Evolutionary conservation across 2,329 filamentous ascomycete species (phyloP).

Genomic region (Talaromyces amestolkiae): DNA sequence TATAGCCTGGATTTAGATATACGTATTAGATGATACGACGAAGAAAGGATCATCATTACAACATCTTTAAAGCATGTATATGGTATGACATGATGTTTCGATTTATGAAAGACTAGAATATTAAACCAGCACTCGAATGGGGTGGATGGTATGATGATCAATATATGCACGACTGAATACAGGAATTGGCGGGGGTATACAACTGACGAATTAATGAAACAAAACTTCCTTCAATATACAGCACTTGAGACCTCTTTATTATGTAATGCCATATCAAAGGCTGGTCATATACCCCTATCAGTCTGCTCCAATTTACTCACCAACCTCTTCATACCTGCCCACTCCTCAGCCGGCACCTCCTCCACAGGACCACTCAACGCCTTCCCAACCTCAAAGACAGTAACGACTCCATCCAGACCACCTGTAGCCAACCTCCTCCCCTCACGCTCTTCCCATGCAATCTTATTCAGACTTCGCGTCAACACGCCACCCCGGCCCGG

Average conservation of each 20-base stretch:
- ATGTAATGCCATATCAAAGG: background rate
- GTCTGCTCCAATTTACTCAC: slow-evolving; percentile 68
- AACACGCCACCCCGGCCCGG: slow-evolving; percentile 62
- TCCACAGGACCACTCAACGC: slow-evolving; percentile 79
- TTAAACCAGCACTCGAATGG: background rate
- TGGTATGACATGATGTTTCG: background rate
- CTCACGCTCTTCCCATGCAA: slow-evolving; percentile 89
- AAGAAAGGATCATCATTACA: background rate
- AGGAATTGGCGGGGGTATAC: slow-evolving; percentile 13
- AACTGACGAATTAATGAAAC: slow-evolving; percentile 11
- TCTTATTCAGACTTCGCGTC: slow-evolving; percentile 85
- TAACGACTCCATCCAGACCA: slow-evolving; percentile 85
- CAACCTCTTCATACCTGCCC: slow-evolving; percentile 88
- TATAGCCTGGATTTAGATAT: slow-evolving; percentile 18
- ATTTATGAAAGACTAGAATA: background rate
- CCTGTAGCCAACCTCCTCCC: slow-evolving; percentile 85
- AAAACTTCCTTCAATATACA: slow-evolving; percentile 1
- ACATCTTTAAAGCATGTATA: background rate
- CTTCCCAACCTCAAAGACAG: slow-evolving; percentile 81
- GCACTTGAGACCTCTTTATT: background rate
- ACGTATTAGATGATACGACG: slow-evolving; percentile 5
- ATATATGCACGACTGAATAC: slow-evolving; percentile 6
- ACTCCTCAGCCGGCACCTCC: slow-evolving; percentile 79
- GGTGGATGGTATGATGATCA: background rate
- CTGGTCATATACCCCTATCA: slow-evolving; percentile 33